These are phyloP conservation scores for Kodamaea jinghongensis DNA, from an alignment of 805 yeast genomes.

Conservation along the genomic window DNA sequence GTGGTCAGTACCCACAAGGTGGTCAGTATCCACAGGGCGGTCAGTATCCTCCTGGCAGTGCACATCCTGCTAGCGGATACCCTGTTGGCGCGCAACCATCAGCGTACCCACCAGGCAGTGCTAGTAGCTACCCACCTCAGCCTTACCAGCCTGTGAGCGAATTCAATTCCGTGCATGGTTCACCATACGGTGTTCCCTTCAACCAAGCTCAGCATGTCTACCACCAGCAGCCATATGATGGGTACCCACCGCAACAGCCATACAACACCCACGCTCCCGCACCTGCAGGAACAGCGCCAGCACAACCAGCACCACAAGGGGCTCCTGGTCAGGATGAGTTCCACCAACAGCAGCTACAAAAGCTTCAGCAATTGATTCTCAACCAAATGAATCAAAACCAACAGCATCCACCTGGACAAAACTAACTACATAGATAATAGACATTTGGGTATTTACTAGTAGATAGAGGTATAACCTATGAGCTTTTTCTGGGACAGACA, in stretches of 20 bases:
- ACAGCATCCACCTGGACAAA: slow-evolving; percentile 4
- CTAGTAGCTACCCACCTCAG: slow-evolving; percentile 6
- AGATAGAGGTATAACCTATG: too few relatives aligned
- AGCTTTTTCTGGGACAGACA: too few relatives aligned
- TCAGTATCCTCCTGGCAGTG: slow-evolving; percentile 1
- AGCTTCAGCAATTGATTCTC: slow-evolving; percentile 22
- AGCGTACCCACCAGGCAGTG: slow-evolving; percentile 1
- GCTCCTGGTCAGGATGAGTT: slow-evolving; percentile 9
- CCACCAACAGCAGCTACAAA: slow-evolving; percentile 21
- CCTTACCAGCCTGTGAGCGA: slow-evolving; percentile 4
- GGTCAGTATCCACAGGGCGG: slow-evolving; percentile 9
- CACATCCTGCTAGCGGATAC: slow-evolving; percentile 11
- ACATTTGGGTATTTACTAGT: too few relatives aligned
- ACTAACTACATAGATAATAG: not conserved
- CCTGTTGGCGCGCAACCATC: slow-evolving; percentile 15
- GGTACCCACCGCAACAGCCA: not conserved
- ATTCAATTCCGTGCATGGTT: slow-evolving; percentile 7
- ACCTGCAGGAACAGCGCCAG: slow-evolving; percentile 7
- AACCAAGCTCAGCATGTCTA: slow-evolving; percentile 17
- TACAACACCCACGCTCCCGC: not conserved
- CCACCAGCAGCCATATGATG: not conserved
- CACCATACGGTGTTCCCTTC: slow-evolving; percentile 25
- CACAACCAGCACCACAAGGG: slow-evolving; percentile 4
- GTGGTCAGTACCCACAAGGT: slow-evolving; percentile 6
- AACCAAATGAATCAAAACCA: slow-evolving; percentile 18